Percentiles rank a stretch among this genome's conserved stretches.
Conservation (phyloP, 2,329 filamentous ascomycete species). For the Fusarium sp. region DNA sequence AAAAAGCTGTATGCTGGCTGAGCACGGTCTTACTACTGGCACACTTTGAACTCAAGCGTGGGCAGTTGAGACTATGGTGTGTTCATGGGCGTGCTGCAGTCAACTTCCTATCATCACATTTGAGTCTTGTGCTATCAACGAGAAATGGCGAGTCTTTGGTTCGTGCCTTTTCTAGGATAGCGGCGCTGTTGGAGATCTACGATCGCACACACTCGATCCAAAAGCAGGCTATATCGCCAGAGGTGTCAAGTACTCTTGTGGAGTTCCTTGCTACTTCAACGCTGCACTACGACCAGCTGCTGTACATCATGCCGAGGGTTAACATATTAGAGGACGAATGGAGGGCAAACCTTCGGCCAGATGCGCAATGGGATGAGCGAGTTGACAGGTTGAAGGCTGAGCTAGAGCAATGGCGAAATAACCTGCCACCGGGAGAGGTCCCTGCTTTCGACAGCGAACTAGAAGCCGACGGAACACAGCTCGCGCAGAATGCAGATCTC, state of each 20-base stretch:
- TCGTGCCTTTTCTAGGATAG: constrained; percentile 34
- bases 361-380: constrained; percentile 12
- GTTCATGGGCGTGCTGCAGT: constrained; percentile 36
- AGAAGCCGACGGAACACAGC: not conserved
- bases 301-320: constrained; percentile 29
- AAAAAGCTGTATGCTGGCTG: constrained; percentile 31
- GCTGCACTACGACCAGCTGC: constrained; percentile 16
- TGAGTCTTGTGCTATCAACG: constrained; percentile 3
- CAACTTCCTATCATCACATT: constrained; percentile 21
- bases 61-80: constrained; percentile 37
- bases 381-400: constrained; percentile 12
- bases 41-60: constrained; percentile 31
- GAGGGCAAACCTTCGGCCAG: constrained; percentile 16
- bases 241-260: constrained; percentile 15
- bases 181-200: constrained; percentile 34
- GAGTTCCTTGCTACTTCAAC: constrained; percentile 13
- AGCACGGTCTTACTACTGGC: constrained; percentile 29
- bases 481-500: not conserved
- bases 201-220: constrained; percentile 33
- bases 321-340: constrained; percentile 36
- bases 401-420: constrained; percentile 26
- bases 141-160: constrained; percentile 26
- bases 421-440: not conserved
- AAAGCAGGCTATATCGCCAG: constrained; percentile 1
- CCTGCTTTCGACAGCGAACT: constrained; percentile 2